A percentile compares a stretch with the other conserved stretches of the same genome.
Conservation (phyloP, 352 stramenopile genomes). For the Lagenidium giganteum region DNA sequence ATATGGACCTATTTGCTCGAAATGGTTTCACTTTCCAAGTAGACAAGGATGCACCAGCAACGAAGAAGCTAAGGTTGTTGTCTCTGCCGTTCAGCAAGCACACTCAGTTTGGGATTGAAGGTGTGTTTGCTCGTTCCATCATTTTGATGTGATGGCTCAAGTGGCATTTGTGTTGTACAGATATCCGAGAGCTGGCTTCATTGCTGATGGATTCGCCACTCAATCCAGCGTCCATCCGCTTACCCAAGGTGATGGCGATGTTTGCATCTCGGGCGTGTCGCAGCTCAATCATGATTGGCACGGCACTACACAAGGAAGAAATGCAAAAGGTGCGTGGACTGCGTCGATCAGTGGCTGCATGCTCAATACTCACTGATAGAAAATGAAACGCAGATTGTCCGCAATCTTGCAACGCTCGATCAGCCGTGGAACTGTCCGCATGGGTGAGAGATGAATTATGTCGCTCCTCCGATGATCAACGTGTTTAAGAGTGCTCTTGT, state of each 20-base stretch:
- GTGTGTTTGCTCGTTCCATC: slow-evolving; percentile 18
- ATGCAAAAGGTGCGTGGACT: slow-evolving; percentile 82
- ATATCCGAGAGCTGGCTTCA: slow-evolving; percentile 86
- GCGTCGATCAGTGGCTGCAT: neutral
- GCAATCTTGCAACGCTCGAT: slow-evolving; percentile 87
- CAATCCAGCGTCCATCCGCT: slow-evolving; percentile 52
- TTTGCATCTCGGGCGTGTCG: slow-evolving; percentile 95
- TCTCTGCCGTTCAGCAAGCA: slow-evolving; percentile 87
- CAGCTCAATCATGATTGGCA: slow-evolving; percentile 96
- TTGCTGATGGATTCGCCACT: slow-evolving; percentile 64
- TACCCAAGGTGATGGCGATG: slow-evolving; percentile 95
- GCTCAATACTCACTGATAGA: too few species aligned
- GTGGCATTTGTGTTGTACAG: slow-evolving; percentile 18
- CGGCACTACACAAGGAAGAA: slow-evolving; percentile 85
- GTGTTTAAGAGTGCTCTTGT: neutral
- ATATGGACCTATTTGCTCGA: slow-evolving; percentile 90
- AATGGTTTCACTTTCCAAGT: slow-evolving; percentile 92
- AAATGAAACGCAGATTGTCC: slow-evolving; percentile 61
- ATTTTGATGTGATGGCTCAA: slow-evolving; percentile 1
- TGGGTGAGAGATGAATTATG: too few species aligned
- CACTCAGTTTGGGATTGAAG: slow-evolving; percentile 80
- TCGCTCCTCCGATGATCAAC: neutral
- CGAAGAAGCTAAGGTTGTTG: slow-evolving; percentile 61
- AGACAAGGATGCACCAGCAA: slow-evolving; percentile 35
- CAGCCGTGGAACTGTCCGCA: slow-evolving; percentile 96